phyloP scores from a whole-genome alignment of 2,329 filamentous ascomycete species.

The Hypoxylon sp. region DNA sequence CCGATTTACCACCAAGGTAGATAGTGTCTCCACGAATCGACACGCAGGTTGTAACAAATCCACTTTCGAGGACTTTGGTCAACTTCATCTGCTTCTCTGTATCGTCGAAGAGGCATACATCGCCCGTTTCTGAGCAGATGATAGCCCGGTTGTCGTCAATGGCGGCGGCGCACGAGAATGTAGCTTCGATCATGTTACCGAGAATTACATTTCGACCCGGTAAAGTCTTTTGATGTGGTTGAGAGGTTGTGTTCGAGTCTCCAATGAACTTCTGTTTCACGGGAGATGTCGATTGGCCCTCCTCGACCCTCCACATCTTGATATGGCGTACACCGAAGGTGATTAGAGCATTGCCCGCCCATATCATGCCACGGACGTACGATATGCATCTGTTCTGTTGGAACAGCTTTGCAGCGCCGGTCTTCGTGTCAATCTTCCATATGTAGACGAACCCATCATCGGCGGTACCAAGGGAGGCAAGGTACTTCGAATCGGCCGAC shows the following conservation, averaged over 20 bases:
- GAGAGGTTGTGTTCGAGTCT: conserved; percentile 53
- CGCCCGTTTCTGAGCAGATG: conserved; percentile 85
- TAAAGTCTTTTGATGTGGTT: conserved; percentile 70
- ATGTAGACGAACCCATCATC: conserved; percentile 96
- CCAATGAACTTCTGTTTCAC: conserved; percentile 66
- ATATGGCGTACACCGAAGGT: conserved; percentile 91
- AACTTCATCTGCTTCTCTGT: conserved; percentile 76
- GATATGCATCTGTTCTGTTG: conserved; percentile 92
- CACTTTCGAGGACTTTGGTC: conserved; percentile 69
- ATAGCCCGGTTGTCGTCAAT: conserved; percentile 79
- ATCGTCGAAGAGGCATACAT: conserved; percentile 89
- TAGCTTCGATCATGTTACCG: conserved; percentile 81
- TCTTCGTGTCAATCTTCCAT: conserved; percentile 86
- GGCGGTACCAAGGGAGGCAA: conserved; percentile 86
- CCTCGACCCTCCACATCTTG: conserved; percentile 90
- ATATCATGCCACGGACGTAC: conserved; percentile 84
- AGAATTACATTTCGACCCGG: conserved; percentile 88
- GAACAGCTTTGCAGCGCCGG: conserved; percentile 80
- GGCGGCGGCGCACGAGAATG: conserved; percentile 79
- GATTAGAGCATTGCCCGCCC: conserved; percentile 84
- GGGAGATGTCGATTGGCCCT: conserved; percentile 66
- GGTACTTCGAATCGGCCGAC: conserved; percentile 83
- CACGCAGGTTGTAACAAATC: conserved; percentile 74
- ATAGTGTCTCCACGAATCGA: conserved; percentile 66
- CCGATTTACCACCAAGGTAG: conserved; percentile 75